Evolutionary conservation across 2,329 filamentous ascomycete genomes (phyloP).

Genomic region (Aquanectria penicillioides): DNA sequence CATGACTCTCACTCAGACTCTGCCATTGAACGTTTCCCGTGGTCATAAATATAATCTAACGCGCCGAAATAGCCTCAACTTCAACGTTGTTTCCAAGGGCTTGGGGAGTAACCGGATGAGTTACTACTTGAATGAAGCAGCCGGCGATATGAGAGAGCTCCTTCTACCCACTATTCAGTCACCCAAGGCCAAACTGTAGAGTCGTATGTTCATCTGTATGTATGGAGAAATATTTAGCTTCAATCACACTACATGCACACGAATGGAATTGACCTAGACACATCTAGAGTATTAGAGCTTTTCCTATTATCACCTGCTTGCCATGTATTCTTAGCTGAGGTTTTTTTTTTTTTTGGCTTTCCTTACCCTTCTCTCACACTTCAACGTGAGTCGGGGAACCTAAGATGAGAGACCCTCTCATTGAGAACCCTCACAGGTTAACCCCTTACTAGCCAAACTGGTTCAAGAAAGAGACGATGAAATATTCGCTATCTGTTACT

Average conservation of each 20-base stretch:
- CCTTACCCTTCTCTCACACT: too few species aligned
- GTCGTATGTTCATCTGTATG: not conserved
- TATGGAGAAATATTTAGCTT: slow-evolving; percentile 10
- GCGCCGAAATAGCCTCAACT: slow-evolving; percentile 78
- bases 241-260: slow-evolving; percentile 5
- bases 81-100: slow-evolving; percentile 96
- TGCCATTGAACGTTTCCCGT: too few species aligned
- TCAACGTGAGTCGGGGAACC: too few species aligned
- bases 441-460: too few species aligned
- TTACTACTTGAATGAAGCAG: slow-evolving; percentile 94
- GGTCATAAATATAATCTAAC: slow-evolving; percentile 20
- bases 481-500: slow-evolving; percentile 21
- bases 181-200: slow-evolving; percentile 88
- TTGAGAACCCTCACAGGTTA: too few species aligned
- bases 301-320: not conserved
- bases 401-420: not conserved
- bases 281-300: not conserved
- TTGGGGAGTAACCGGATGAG: slow-evolving; percentile 93
- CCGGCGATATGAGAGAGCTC: slow-evolving; percentile 87
- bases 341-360: not conserved
- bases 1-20: not conserved
- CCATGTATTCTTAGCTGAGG: slow-evolving; percentile 2
- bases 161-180: slow-evolving; percentile 81
- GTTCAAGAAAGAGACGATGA: slow-evolving; percentile 1
- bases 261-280: slow-evolving; percentile 15